Evolutionary conservation across 345 rosid genomes (phyloP).

Genomic region (Reutealis trisperma): DNA sequence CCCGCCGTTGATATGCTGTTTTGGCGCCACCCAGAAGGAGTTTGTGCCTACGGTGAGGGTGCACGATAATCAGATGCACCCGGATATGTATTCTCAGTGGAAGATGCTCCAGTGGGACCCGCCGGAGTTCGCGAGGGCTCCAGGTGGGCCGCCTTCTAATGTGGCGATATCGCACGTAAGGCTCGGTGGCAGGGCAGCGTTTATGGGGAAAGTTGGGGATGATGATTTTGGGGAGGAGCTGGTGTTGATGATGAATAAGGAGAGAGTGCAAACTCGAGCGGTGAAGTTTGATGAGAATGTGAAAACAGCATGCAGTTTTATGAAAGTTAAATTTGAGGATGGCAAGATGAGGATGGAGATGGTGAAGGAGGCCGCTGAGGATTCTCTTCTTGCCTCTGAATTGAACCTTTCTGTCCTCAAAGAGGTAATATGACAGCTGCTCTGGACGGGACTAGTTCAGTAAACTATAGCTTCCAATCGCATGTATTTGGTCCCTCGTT

Average conservation of each 20-base stretch:
- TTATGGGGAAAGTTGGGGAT: conserved; percentile 88
- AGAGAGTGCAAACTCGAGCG: conserved; percentile 81
- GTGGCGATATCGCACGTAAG: conserved; percentile 86
- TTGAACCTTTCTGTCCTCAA: conserved; percentile 74
- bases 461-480: no score
- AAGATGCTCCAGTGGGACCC: conserved; percentile 96
- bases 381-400: conserved; percentile 66
- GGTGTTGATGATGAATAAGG: conserved; percentile 79
- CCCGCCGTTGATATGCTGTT: conserved; percentile 89
- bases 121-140: conserved; percentile 83
- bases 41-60: conserved; percentile 84
- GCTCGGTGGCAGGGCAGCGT: conserved; percentile 88
- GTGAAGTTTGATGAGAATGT: conserved; percentile 60
- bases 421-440: conserved; percentile 75
- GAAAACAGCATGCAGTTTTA: conserved; percentile 62
- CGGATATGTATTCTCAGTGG: conserved; percentile 86
- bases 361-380: conserved; percentile 73
- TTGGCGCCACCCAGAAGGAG: conserved; percentile 80
- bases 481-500: no score
- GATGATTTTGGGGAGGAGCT: conserved; percentile 71
- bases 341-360: conserved; percentile 76
- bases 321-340: conserved; percentile 63
- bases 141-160: conserved; percentile 82
- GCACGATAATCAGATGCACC: conserved; percentile 75
- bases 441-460: no score